Evolutionary conservation across 1,284 basidiomycete species (phyloP), one percentile per base, ranked within the genome.

Genomic region (Ceratobasidium theobromae): DNA sequence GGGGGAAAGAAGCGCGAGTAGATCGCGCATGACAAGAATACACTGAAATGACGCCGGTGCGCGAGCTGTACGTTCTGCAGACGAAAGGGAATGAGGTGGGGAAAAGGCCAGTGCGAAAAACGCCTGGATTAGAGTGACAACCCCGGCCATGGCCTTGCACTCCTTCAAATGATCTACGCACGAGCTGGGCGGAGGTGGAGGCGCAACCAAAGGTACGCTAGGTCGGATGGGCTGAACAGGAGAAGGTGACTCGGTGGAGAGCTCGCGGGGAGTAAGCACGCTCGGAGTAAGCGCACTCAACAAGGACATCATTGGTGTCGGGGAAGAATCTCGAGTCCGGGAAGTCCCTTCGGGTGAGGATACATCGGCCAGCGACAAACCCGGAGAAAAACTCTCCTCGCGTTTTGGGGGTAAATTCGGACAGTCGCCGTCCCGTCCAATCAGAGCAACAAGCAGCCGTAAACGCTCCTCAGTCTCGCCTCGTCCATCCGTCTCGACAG

Each of bases 41-140:
- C 78, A 78, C 18, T 78, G 73, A 1, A 75, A 72, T 0, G 79
- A 79, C 4, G 78, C 75, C 0, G 77, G 76, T 2, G 78, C 76
- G 1, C 77, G 72, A 21, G 70, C 53, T 71, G 69, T 68, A 74
- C 60, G 72, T 71, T n/a, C 71, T 58, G 14, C 69, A 35, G 72
- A 74, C 38, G 71, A 70, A 64, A 73, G 62, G 5, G 76, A 73
- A 28, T 76, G 71, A 25, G 75, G 75, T 11, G 76, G 74, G 0
- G 75, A 73, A 67, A 80, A 79, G 0, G 77, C 74, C n/a, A 80
- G 72, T 0, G 75, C 72, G 27, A 77, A 77, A 71, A 82, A 81
- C 46, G 80, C 76, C 21, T 77, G 74, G 60, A 81, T 79, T 28
- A 81, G 74, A 0, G 79, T 74, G 23, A 75, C 70, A 23, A 77